phyloP scores from a whole-genome alignment of 441 rosid species.

The Flueggea neowawraea region DNA sequence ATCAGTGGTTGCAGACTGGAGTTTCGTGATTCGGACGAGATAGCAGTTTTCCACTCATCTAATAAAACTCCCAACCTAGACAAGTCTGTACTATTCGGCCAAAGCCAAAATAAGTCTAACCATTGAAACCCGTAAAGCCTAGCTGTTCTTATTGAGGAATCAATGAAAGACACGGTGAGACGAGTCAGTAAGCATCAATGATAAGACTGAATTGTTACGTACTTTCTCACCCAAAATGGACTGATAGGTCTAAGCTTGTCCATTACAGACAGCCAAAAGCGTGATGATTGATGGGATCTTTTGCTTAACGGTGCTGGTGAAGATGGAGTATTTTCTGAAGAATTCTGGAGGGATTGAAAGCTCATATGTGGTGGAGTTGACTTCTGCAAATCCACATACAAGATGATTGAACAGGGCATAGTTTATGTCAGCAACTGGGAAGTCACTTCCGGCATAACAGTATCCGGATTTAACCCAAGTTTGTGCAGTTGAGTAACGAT shows the following conservation, averaged over 20 bases:
- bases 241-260: constrained; percentile 11
- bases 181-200: constrained; percentile 19
- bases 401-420: constrained; percentile 41
- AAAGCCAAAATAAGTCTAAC: constrained; percentile 27
- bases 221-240: constrained; percentile 14
- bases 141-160: constrained; percentile 30
- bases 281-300: constrained; percentile 34
- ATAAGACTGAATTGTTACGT: constrained; percentile 4
- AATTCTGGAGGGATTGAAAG: constrained; percentile 11
- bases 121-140: constrained; percentile 38
- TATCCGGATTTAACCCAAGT: constrained; percentile 36
- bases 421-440: constrained; percentile 19
- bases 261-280: constrained; percentile 30
- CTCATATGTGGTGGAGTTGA: constrained; percentile 24
- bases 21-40: constrained; percentile 25
- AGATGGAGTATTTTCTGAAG: constrained; percentile 15
- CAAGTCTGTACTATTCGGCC: constrained; percentile 30
- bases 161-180: constrained; percentile 29
- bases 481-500: constrained; percentile 7
- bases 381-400: constrained; percentile 27
- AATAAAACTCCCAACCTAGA: constrained; percentile 18
- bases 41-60: constrained; percentile 43
- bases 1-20: constrained; percentile 15
- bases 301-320: constrained; percentile 21
- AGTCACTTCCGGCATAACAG: constrained; percentile 19